Percentiles rank a stretch among this genome's conserved stretches.
phyloP scores from a whole-genome alignment of 345 rosid genomes.

The Triadica sebifera region DNA sequence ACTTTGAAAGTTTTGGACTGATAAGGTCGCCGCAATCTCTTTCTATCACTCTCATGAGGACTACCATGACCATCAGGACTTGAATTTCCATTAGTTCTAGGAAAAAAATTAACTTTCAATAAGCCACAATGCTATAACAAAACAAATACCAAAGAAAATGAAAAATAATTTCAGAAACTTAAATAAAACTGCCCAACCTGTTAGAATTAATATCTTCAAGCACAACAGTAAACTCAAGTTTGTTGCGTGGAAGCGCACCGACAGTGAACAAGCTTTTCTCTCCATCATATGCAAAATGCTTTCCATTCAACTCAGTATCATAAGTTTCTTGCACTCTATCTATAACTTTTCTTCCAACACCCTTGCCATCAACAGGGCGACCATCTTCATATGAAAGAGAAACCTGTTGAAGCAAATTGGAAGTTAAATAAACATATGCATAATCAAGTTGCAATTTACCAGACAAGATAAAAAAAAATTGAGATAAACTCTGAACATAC shows the following conservation, averaged over 20 bases:
- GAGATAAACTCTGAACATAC: constrained; percentile 35
- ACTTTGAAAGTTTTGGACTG: constrained; percentile 59
- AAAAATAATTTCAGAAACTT: background rate
- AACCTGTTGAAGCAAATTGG: constrained; percentile 40
- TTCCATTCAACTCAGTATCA: constrained; percentile 47
- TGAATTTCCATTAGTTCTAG: constrained; percentile 51
- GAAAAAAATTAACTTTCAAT: too few species aligned
- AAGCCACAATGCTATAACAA: background rate
- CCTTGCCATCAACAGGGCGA: constrained; percentile 67
- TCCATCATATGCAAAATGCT: constrained; percentile 89
- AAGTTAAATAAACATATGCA: background rate
- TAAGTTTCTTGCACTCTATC: constrained; percentile 73
- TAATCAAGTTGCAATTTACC: background rate
- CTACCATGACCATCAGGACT: constrained; percentile 47
- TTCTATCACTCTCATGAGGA: constrained; percentile 49
- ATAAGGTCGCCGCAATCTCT: constrained; percentile 59
- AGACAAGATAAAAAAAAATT: background rate
- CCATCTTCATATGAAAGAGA: constrained; percentile 75
- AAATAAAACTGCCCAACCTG: constrained; percentile 35
- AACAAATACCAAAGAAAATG: background rate
- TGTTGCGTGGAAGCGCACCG: constrained; percentile 76
- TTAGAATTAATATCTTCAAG: constrained; percentile 63
- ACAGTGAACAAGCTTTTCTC: constrained; percentile 76
- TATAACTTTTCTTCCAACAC: constrained; percentile 65
- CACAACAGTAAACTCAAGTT: constrained; percentile 69